phyloP scores from a whole-genome alignment of 192 early-diverging fungal species.

The Linnemannia schmuckeri region DNA sequence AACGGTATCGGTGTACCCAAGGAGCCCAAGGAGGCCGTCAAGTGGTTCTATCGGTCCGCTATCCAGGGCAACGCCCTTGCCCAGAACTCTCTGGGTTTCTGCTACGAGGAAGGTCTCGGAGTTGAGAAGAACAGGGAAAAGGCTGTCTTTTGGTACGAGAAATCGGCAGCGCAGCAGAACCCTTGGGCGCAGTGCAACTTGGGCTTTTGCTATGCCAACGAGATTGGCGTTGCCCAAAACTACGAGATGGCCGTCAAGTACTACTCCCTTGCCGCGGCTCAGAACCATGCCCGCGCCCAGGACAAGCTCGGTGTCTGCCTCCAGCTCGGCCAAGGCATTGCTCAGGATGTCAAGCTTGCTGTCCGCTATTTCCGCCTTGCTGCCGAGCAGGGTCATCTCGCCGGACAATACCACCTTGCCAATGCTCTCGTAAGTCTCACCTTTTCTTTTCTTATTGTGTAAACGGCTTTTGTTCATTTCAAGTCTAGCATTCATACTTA shows the following conservation, averaged over 20 bases:
- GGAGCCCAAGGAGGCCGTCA: slow-evolving; percentile 73
- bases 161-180: slow-evolving; percentile 74
- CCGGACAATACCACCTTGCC: slow-evolving; percentile 63
- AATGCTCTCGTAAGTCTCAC: slow-evolving; percentile 54
- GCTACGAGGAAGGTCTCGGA: slow-evolving; percentile 82
- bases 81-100: slow-evolving; percentile 80
- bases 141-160: slow-evolving; percentile 69
- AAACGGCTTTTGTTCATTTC: not conserved
- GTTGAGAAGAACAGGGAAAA: slow-evolving; percentile 62
- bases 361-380: slow-evolving; percentile 64
- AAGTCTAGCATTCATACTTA: not conserved
- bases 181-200: slow-evolving; percentile 85
- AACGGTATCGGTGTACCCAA: slow-evolving; percentile 73
- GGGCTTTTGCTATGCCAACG: slow-evolving; percentile 79
- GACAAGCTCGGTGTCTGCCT: slow-evolving; percentile 81
- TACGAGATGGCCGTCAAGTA: slow-evolving; percentile 77
- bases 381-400: slow-evolving; percentile 67
- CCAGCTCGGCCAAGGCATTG: slow-evolving; percentile 65
- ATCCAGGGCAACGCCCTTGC: slow-evolving; percentile 76
- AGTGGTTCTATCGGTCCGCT: slow-evolving; percentile 74
- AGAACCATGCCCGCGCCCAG: slow-evolving; percentile 76
- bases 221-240: slow-evolving; percentile 70
- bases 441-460: not conserved
- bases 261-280: slow-evolving; percentile 71
- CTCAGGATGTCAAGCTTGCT: slow-evolving; percentile 61